Evolutionary conservation across 139 green algal species (phyloP), one percentile per base, ranked within the genome.

Genomic region (Picochlorum sp.): DNA sequence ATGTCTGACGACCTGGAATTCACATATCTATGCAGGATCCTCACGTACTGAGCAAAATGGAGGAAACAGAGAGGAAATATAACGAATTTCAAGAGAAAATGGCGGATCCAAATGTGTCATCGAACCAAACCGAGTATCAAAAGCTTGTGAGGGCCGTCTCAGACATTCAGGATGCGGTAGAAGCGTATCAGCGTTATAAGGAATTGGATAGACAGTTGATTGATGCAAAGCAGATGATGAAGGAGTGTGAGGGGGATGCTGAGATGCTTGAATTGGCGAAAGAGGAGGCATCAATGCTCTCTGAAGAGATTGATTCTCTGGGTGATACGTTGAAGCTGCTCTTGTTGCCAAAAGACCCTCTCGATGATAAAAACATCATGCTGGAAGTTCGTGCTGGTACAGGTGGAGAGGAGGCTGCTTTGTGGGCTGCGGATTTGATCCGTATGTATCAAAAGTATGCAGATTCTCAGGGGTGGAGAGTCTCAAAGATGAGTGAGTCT

Each of bases 351-450:
- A 83, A 65, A 51, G 91, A 97, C 67, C 90, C 91, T 0, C 75
- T 97, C 28, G 91, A 97, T 61, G 89, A 93, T 11, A 76, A 76
- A 6, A 95, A 92, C 72, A 92, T 94, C 72, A 94, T 96, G 82
- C 79, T 97, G 8, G 88, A 97, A 81, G 66, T 86, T 7, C 74
- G 87, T 6, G 87, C 87, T 4, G 87, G 87, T 2, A 94, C 87
- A 13, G 87, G 87, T 21, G 87, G 87, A 13, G 87, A 92, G 18
- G 87, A 95, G 70, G 87, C 87, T 2, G 81, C 78, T 16, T 83
- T 95, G 38, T 95, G 81, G 79, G 79, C 76, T 3, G 83, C 84
- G 0, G 87, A 95, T 62, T 76, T 95, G 23, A 62, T 90, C 45
- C 70, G 81, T 14, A 95, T 95, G 87, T 81, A 84, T 62, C 66